These are phyloP conservation scores for Ballota nigra DNA, from an alignment of 257 asterid species.

Conservation along the genomic window DNA sequence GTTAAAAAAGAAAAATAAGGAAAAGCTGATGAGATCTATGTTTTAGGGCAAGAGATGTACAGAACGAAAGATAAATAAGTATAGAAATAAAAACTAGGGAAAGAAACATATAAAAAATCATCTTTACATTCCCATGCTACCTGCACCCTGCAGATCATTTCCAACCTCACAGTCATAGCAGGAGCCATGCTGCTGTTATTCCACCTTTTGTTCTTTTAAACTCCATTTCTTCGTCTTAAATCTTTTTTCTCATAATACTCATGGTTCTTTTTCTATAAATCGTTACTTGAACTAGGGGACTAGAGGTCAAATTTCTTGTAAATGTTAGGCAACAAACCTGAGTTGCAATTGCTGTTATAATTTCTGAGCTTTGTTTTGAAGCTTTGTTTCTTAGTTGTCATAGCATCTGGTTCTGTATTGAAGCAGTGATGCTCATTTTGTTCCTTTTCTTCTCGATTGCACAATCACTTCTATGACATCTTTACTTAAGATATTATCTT, in stretches of 20 bases:
- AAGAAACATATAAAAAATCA: background rate
- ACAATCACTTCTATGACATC: background rate
- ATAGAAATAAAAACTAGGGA: background rate
- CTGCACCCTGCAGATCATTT: background rate
- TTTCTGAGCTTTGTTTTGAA: constrained; percentile 2
- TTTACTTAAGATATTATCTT: constrained; percentile 20
- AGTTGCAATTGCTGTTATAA: constrained; percentile 2
- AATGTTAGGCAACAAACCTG: background rate
- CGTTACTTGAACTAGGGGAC: background rate
- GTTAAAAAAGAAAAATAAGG: background rate
- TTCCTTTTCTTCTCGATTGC: constrained; percentile 4
- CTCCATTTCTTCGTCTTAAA: background rate
- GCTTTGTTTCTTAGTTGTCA: background rate
- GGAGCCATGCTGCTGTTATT: background rate
- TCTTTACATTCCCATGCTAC: background rate
- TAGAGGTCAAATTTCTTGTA: background rate
- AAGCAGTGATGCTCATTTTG: background rate
- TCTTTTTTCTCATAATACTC: background rate
- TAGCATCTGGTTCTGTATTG: constrained; percentile 1
- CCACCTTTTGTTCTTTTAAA: background rate
- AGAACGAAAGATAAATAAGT: background rate
- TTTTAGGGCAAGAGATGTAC: background rate
- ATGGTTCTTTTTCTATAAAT: background rate
- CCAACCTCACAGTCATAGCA: background rate
- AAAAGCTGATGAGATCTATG: background rate